Evolutionary conservation across 129 eudicot genomes (phyloP), one percentile per base, ranked within the genome.

Genomic region (Chrysanthemum lavandulifolium): DNA sequence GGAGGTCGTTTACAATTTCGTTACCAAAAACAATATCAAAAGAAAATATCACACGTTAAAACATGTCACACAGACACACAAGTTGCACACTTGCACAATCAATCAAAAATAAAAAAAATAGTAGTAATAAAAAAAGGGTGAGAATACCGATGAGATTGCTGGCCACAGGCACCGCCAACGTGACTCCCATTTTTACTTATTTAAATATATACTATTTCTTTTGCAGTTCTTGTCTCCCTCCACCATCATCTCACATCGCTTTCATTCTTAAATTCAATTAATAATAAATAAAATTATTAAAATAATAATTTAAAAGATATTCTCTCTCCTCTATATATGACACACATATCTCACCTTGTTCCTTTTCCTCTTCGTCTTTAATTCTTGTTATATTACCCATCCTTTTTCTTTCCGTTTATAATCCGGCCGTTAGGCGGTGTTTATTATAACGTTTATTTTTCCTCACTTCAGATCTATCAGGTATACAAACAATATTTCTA

Each of bases 111-210:
- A 75, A 31, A 52, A 62, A 74, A 60, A 11, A 13, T 12, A 2
- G 23, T 1, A 58, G 3, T 15, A 7, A 10, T 6, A 25, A 60
- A 23, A 3, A 9, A 60, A 74, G 79, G 77, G 79, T 80, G 79
- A 75, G 82, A 75, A 71, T 58, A 75, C 76, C 84, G 56, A 83
- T 75, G 76, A 45, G 84, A 79, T 83, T 75, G 72, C 73, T 79
- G 73, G 79, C 76, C 76, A 73, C 59, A 79, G 67, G 79, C 76
- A 79, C 81, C 79, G 79, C 80, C 85, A 76, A 76, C 79, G 80
- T 84, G 85, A 80, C 40, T 64, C 75, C 74, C 61, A 73, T 57
- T 71, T 72, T 40, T 40, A 40, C 8, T 40, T 36, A 36, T 36
- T 36, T 36, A 36, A 3, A 5, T 40, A 40, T 40, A 6, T 36